These are phyloP conservation scores for Ophiosphaerella narmari DNA, from an alignment of 2,329 filamentous ascomycete species.

Conservation along the genomic window DNA sequence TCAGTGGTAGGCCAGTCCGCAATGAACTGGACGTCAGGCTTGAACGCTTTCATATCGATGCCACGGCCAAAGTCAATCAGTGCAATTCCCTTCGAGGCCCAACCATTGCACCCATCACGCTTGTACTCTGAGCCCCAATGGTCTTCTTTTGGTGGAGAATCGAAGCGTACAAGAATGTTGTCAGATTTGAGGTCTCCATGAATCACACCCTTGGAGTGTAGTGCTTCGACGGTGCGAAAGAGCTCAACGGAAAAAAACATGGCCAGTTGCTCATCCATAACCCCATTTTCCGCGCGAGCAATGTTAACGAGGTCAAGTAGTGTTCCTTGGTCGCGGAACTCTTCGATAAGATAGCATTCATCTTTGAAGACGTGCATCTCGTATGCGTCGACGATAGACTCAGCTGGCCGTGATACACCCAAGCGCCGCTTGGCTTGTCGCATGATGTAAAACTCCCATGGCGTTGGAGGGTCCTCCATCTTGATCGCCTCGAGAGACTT, in stretches of 20 bases:
- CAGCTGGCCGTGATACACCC: conserved; percentile 69
- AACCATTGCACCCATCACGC: conserved; percentile 75
- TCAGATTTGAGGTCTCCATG: conserved; percentile 96
- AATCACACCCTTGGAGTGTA: conserved; percentile 78
- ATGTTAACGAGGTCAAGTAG: conserved; percentile 93
- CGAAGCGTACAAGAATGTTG: conserved; percentile 89
- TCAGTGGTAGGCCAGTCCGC: conserved; percentile 91
- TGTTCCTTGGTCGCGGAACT: conserved; percentile 87
- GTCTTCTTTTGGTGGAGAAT: conserved; percentile 53
- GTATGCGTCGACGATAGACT: conserved; percentile 80
- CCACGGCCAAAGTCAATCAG: conserved; percentile 94
- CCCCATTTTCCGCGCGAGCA: conserved; percentile 72
- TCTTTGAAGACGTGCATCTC: conserved; percentile 91
- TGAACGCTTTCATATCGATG: conserved; percentile 90
- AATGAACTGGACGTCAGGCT: conserved; percentile 78
- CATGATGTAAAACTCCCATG: conserved; percentile 98
- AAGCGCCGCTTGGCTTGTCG: conserved; percentile 78
- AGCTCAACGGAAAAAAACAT: conserved; percentile 97
- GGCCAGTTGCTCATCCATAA: conserved; percentile 86
- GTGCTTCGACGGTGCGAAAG: conserved; percentile 82
- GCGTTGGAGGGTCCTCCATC: conserved; percentile 84
- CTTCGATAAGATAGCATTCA: conserved; percentile 86
- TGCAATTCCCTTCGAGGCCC: conserved; percentile 77
- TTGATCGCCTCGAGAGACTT: conserved; percentile 81
- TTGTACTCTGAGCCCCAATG: conserved; percentile 68